Evolutionary conservation across 75 land plant genomes (phyloP).

Genomic region (Ceratopteris richardii): DNA sequence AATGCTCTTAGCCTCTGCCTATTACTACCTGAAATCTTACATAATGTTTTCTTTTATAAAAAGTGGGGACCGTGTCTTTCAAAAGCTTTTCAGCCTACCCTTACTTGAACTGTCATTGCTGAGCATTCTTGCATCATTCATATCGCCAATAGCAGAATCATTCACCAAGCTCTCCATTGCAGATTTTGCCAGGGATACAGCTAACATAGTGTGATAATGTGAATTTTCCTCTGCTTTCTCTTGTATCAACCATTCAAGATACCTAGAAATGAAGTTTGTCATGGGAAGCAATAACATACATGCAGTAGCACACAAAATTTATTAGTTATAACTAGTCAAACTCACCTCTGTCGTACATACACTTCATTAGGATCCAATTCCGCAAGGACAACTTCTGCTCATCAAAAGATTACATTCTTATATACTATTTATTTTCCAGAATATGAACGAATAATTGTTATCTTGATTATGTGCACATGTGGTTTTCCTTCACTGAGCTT

Average conservation of each 20-base stretch:
- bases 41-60: background rate
- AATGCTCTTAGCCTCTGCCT: conserved; percentile 72
- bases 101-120: too few relatives aligned
- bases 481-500: too few relatives aligned
- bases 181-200: conserved; percentile 78
- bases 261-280: conserved; percentile 32
- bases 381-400: conserved; percentile 65
- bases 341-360: conserved; percentile 76
- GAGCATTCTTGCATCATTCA: background rate
- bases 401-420: conserved; percentile 1
- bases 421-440: too few relatives aligned
- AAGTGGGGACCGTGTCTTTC: background rate
- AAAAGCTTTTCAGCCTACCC: background rate
- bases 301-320: too few relatives aligned
- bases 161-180: conserved; percentile 42
- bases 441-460: too few relatives aligned
- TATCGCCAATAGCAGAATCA: background rate
- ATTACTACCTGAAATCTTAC: conserved; percentile 11
- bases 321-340: too few relatives aligned
- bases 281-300: background rate
- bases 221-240: conserved; percentile 78
- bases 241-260: conserved; percentile 92
- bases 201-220: conserved; percentile 73
- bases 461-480: too few relatives aligned
- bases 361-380: conserved; percentile 58